Evolutionary conservation across 2,329 filamentous ascomycete species (phyloP), one percentile per base, ranked within the genome.

Genomic region (Colletotrichum graminicola): DNA sequence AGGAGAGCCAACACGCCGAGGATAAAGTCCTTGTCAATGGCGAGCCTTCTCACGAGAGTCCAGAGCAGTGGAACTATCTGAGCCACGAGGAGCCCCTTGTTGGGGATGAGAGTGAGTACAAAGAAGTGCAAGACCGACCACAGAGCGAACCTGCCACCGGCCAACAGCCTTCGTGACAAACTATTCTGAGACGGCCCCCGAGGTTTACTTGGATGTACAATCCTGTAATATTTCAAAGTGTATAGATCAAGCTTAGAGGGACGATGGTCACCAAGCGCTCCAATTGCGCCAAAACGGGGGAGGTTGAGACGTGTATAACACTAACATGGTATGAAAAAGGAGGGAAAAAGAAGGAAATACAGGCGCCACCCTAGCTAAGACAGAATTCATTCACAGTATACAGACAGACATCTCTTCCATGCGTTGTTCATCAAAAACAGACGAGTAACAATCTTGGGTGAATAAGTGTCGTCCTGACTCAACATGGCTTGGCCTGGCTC

Each of bases 1-100:
- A 68, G 73, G 64, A 45, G 63, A 76, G 74, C 34, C 56, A 60
- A 66, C n/a, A 72, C 67, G 73, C 57, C 34, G 56, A 74, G 55
- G 71, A 21, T 8, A 63, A 76, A 59, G 74, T 75, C 61, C 66
- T 75, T 16, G 29, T 39, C 64, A 73, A 54, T 2, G 14, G 56
- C 0, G 32, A 49, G 5, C 52, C 55, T 8, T 52, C 36, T 10
- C 72, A 75, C 66, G 76, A 80, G 64, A 74, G 75, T 8, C 66
- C 74, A 6, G 78, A 77, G 3, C 70, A 78, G 11, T 82, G 80
- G 81, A 75, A 76, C 12, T 76, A 80, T 51, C 78, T 79, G 66
- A 78, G 78, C 32, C 79, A 81, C 18, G 77, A 79, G 70, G 81
- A 83, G 70, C 79, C 81, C 1, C 70, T 82, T 23, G 77, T 73